phyloP scores from a whole-genome alignment of 352 stramenopile species.

The Globisporangium lucens region DNA sequence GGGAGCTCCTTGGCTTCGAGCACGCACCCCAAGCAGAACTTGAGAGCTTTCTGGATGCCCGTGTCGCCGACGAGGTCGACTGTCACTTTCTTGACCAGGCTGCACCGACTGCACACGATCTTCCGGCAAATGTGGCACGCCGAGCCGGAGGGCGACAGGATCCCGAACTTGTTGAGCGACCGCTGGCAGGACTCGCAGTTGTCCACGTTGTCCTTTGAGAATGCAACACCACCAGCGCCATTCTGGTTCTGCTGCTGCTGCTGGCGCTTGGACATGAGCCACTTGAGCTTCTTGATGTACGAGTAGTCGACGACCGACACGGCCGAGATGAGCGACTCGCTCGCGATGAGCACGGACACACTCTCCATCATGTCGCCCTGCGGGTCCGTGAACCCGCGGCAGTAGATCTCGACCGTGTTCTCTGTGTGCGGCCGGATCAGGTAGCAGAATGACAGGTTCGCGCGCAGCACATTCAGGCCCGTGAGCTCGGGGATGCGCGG shows the following conservation, averaged over 20 bases:
- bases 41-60: constrained; percentile 31
- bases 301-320: constrained; percentile 43
- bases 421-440: constrained; percentile 12
- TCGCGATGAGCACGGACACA: constrained; percentile 34
- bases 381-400: constrained; percentile 45
- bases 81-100: constrained; percentile 51
- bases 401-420: constrained; percentile 17
- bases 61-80: constrained; percentile 39
- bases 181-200: constrained; percentile 30
- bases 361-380: constrained; percentile 41
- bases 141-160: constrained; percentile 20
- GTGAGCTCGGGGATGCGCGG: constrained; percentile 28
- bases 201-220: background rate
- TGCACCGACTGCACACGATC: constrained; percentile 50
- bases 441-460: constrained; percentile 17
- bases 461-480: constrained; percentile 8
- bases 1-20: constrained; percentile 45
- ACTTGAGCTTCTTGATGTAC: constrained; percentile 59
- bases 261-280: constrained; percentile 41
- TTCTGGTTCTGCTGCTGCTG: constrained; percentile 6
- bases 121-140: constrained; percentile 46
- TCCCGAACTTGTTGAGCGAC: constrained; percentile 18
- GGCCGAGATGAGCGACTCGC: constrained; percentile 40
- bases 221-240: no score
- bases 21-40: constrained; percentile 49